These are phyloP conservation scores for Batrachochytrium dendrobatidis DNA, from an alignment of 371 early-diverging fungal genomes.

Conservation along the genomic window DNA sequence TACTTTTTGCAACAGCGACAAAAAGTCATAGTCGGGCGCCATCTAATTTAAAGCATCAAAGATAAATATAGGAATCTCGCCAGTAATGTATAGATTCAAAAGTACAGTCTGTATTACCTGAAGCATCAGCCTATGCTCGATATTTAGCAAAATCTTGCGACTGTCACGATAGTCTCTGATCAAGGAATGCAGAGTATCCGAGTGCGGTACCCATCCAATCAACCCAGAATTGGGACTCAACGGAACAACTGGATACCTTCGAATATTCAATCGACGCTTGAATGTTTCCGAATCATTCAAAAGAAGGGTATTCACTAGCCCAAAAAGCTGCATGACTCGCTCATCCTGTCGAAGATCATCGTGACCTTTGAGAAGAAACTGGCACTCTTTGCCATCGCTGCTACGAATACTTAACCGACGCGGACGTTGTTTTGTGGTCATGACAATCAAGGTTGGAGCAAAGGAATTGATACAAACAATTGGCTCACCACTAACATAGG, in stretches of 20 bases:
- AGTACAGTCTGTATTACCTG: no score
- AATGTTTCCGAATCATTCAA: slow-evolving; percentile 84
- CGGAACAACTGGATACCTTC: slow-evolving; percentile 93
- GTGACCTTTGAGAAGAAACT: slow-evolving; percentile 92
- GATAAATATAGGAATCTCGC: no score
- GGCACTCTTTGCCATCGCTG: slow-evolving; percentile 84
- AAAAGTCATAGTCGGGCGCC: slow-evolving; percentile 90
- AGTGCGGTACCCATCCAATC: slow-evolving; percentile 93
- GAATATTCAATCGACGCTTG: slow-evolving; percentile 86
- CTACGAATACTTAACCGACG: slow-evolving; percentile 78
- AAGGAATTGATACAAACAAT: slow-evolving; percentile 84
- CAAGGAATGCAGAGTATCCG: slow-evolving; percentile 86
- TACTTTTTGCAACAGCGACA: slow-evolving; percentile 87
- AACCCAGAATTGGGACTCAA: slow-evolving; percentile 94
- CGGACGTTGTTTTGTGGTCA: slow-evolving; percentile 94
- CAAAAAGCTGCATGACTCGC: slow-evolving; percentile 98
- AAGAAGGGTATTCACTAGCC: slow-evolving; percentile 89
- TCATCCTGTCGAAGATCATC: slow-evolving; percentile 98
- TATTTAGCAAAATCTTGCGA: slow-evolving; percentile 78
- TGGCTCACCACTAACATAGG: slow-evolving; percentile 81
- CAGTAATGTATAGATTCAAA: no score
- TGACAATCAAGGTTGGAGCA: slow-evolving; percentile 71
- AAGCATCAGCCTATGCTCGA: slow-evolving; percentile 91
- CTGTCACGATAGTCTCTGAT: slow-evolving; percentile 87
- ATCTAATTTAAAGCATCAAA: no score